phyloP scores from a whole-genome alignment of 306 rosid species.

The Pterocarpus macrocarpus region DNA sequence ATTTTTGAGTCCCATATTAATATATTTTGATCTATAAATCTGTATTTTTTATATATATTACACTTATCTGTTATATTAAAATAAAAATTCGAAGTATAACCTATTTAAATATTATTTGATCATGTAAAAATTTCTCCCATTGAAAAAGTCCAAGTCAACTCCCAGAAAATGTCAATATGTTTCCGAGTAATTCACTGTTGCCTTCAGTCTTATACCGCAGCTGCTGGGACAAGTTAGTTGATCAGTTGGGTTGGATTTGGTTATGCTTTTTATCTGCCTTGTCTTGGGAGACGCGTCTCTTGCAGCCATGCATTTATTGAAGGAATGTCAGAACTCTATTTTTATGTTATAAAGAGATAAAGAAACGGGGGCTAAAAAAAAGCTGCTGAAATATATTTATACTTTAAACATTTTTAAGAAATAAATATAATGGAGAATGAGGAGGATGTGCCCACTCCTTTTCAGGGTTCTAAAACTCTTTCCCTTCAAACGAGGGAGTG shows the following conservation, averaged over 20 bases:
- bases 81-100: too few species aligned
- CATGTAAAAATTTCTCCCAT: too few species aligned
- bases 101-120: too few species aligned
- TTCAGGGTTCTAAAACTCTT: neutral
- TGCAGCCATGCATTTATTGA: neutral
- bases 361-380: neutral
- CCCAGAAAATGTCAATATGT: neutral
- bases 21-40: too few species aligned
- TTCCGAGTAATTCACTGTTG: slow-evolving; percentile 17
- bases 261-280: neutral
- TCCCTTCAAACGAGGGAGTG: neutral
- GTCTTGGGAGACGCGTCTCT: neutral
- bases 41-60: too few species aligned
- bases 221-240: slow-evolving; percentile 19
- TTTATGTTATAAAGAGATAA: neutral
- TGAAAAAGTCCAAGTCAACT: neutral
- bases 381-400: too few species aligned
- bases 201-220: neutral
- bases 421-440: neutral
- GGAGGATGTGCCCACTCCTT: neutral
- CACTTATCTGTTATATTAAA: too few species aligned
- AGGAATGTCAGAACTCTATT: neutral
- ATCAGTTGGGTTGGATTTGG: slow-evolving; percentile 12
- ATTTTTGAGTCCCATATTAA: too few species aligned
- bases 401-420: neutral